Conservation (phyloP, 352 stramenopile genomes). For the Globisporangium middletonii region DNA sequence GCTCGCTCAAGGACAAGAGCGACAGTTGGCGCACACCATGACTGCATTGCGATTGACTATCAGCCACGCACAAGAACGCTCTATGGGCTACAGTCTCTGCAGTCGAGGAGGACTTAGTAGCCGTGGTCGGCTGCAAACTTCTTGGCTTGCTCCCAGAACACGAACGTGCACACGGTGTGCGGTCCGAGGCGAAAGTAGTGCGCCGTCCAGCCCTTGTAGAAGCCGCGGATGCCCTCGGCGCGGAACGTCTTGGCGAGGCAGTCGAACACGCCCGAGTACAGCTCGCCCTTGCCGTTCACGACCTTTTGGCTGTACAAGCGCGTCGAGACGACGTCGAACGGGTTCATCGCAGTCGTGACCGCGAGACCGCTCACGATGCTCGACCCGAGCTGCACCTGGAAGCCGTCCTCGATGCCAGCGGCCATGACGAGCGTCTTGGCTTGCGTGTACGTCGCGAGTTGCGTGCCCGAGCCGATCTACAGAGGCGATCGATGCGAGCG, state of each 20-base stretch:
- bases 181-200: conserved; percentile 85
- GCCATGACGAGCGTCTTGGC: conserved; percentile 79
- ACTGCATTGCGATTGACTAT: not conserved
- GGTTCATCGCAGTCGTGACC: conserved; percentile 85
- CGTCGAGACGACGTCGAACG: conserved; percentile 85
- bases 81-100: not conserved
- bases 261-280: conserved; percentile 74
- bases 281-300: conserved; percentile 75
- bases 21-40: too few species aligned
- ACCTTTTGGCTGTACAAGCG: conserved; percentile 86
- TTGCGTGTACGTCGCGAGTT: conserved; percentile 81
- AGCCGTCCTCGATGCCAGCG: conserved; percentile 61
- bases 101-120: conserved; percentile 30
- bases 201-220: conserved; percentile 85
- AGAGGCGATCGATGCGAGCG: not conserved
- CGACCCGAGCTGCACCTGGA: conserved; percentile 72
- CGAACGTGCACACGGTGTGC: conserved; percentile 83
- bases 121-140: conserved; percentile 53
- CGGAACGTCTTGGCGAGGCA: conserved; percentile 78
- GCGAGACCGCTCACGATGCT: conserved; percentile 76
- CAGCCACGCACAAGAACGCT: not conserved
- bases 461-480: conserved; percentile 78
- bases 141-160: conserved; percentile 86
- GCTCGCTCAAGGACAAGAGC: too few species aligned
- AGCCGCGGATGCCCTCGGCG: conserved; percentile 66